These are phyloP conservation scores for Pyrrhoderma lamaoense DNA, from an alignment of 1,284 basidiomycete species.

Conservation along the genomic window DNA sequence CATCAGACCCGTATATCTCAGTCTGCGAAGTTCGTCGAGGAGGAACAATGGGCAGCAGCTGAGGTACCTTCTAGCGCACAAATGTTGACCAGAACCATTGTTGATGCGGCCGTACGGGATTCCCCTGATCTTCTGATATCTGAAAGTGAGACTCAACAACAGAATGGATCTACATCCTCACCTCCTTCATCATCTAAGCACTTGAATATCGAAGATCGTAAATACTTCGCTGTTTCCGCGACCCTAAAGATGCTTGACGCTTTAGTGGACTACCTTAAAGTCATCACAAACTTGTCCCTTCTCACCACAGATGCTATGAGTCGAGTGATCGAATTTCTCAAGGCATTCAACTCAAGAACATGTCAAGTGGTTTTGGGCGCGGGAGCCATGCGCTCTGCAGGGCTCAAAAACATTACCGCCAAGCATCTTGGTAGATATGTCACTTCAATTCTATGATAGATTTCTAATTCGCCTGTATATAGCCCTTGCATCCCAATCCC, in stretches of 20 bases:
- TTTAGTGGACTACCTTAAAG: conserved; percentile 79
- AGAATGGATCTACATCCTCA: conserved; percentile 18
- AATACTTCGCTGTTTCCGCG: conserved; percentile 83
- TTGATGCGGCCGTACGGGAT: conserved; percentile 80
- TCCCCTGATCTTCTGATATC: conserved; percentile 57
- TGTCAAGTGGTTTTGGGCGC: conserved; percentile 98
- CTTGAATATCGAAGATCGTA: conserved; percentile 76
- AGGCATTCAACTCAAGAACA: conserved; percentile 95
- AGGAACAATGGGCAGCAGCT: conserved; percentile 81
- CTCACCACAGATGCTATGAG: conserved; percentile 93
- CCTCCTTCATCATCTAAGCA: conserved; percentile 45
- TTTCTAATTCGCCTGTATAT: conserved; percentile 6
- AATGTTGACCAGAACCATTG: conserved; percentile 61
- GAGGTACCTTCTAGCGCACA: conserved; percentile 70
- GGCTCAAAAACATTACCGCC: conserved; percentile 96
- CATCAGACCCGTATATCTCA: conserved; percentile 78
- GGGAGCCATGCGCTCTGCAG: conserved; percentile 96
- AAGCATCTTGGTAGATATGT: conserved; percentile 78
- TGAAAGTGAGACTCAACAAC: conserved; percentile 6
- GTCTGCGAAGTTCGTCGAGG: conserved; percentile 86
- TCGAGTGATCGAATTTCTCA: conserved; percentile 91
- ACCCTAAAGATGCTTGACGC: conserved; percentile 74
- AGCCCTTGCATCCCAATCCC: conserved; percentile 93
- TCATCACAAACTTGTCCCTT: conserved; percentile 84
- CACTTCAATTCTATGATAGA: background rate